Base-by-base conservation (phyloP, 2,329 filamentous ascomycete genomes). In the Pleomassaria siparia region DNA sequence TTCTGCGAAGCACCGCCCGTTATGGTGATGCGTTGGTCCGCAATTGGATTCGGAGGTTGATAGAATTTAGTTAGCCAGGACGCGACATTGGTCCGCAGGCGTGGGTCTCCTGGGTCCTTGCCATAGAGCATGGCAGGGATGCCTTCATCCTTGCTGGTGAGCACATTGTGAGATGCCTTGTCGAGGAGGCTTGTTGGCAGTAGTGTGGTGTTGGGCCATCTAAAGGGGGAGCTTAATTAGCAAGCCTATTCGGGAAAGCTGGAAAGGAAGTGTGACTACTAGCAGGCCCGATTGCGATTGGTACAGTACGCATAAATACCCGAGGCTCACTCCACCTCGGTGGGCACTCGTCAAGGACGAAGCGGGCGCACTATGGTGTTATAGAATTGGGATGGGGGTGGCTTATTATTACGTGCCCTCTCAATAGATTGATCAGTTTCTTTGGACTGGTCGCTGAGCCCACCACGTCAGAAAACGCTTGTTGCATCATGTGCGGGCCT, bases 1-100 rank as follows among this genome's bases (percentile, higher is more conserved):
- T 86, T 91, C 76, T 95, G 91, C 55, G 84, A 89, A 2, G 91
- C 91, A 13, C 91, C 91, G 36, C 91, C 90, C 0, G 88, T 89
- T 65, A 96, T 86, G 64, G 85, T 88, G 44, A 96, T 86, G 25
- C 89, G 80, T 2, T 82, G 76, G 3, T 78, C 62, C 12, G 71
- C 61, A 36, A 84, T 73, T 2, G 72, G 66, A 3, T 70, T 56
- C 24, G 46, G 66, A 2, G 74, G 73, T 24, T 66, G 54, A 64
- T 89, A 92, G 60, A 85, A 86, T 0, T 63, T 58, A 1, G 76
- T 79, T 32, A 96, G 75, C 88, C 89, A 96, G 30, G 71, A 64
- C 3, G 89, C 85, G 26, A 96, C 72, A 32, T 82, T 79, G 51
- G 82, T 75, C 12, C 89, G 80, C 29, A 94, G 48, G 28, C 60